Percentiles rank a stretch among this genome's conserved stretches.
Conservation (phyloP, 2,329 filamentous ascomycete genomes). For the Zalaria obscura region DNA sequence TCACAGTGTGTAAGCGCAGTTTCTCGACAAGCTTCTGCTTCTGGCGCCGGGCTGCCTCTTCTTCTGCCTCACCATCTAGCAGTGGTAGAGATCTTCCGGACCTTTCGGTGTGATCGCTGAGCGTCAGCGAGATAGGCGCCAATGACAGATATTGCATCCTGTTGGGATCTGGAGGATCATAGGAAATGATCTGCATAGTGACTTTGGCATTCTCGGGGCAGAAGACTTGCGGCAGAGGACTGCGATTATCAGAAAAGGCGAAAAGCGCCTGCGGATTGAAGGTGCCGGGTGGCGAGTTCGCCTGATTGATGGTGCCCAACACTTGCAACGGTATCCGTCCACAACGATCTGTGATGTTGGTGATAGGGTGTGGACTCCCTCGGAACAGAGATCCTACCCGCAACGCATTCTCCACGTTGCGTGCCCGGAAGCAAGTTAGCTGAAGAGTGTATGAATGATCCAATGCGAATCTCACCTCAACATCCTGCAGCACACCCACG, state of each 20-base stretch:
- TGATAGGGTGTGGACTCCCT: slow-evolving; percentile 64
- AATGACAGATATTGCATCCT: slow-evolving; percentile 96
- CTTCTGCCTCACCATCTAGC: slow-evolving; percentile 51
- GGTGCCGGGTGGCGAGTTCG: slow-evolving; percentile 23
- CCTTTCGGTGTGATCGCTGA: slow-evolving; percentile 37
- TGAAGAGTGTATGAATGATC: not conserved
- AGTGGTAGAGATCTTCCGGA: slow-evolving; percentile 21
- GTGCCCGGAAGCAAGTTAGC: slow-evolving; percentile 34
- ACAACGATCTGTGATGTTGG: slow-evolving; percentile 71
- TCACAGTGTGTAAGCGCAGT: slow-evolving; percentile 73
- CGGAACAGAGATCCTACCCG: slow-evolving; percentile 72
- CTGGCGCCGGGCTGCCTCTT: slow-evolving; percentile 51
- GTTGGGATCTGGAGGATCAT: slow-evolving; percentile 69
- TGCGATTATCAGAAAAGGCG: slow-evolving; percentile 38
- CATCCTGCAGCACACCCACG: slow-evolving; percentile 75
- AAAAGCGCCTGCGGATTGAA: slow-evolving; percentile 58
- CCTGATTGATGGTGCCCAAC: slow-evolving; percentile 65
- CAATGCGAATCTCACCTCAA: slow-evolving; percentile 49
- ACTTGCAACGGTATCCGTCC: slow-evolving; percentile 73
- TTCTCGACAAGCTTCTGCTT: slow-evolving; percentile 66
- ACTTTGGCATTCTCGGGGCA: slow-evolving; percentile 51
- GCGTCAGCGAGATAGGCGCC: slow-evolving; percentile 71
- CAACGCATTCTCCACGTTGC: slow-evolving; percentile 77
- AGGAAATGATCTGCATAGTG: slow-evolving; percentile 77
- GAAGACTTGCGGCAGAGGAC: slow-evolving; percentile 54